Evolutionary conservation across 352 stramenopile species (phyloP).

Genomic region (Elongisporangium anandrum): DNA sequence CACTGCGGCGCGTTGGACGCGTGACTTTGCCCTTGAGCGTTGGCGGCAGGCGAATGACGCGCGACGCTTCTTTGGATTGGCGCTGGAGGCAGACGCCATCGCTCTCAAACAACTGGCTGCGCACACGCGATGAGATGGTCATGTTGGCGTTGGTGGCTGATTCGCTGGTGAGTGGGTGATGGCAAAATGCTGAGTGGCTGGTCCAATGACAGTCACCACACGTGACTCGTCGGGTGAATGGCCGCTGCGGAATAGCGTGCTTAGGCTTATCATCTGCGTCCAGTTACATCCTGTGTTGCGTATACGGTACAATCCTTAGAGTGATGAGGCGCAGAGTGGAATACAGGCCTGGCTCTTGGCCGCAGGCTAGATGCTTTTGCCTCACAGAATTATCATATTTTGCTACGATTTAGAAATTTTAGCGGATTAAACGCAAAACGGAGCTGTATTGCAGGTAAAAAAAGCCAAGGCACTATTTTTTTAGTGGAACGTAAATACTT

Average conservation of each 20-base stretch:
- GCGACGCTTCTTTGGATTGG: not conserved
- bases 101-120: not conserved
- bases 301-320: not conserved
- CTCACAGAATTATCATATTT: not conserved
- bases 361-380: not conserved
- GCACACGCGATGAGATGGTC: not conserved
- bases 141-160: too few relatives aligned
- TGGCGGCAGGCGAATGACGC: not conserved
- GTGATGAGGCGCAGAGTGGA: not conserved
- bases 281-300: not conserved
- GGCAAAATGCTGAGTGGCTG: not conserved
- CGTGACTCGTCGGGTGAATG: not conserved
- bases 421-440: not conserved
- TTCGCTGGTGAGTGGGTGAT: not conserved
- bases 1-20: not conserved
- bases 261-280: not conserved
- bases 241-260: not conserved
- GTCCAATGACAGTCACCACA: not conserved
- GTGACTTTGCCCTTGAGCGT: not conserved
- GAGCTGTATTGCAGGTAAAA: not conserved
- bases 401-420: not conserved
- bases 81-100: not conserved
- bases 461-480: too few relatives aligned
- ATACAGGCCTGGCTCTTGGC: not conserved
- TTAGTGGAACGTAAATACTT: too few relatives aligned